A percentile compares a stretch with the other conserved stretches of the same genome.
Conservation (phyloP, 202 grass and related monocot species). For the Miscanthus sacchariflorus region DNA sequence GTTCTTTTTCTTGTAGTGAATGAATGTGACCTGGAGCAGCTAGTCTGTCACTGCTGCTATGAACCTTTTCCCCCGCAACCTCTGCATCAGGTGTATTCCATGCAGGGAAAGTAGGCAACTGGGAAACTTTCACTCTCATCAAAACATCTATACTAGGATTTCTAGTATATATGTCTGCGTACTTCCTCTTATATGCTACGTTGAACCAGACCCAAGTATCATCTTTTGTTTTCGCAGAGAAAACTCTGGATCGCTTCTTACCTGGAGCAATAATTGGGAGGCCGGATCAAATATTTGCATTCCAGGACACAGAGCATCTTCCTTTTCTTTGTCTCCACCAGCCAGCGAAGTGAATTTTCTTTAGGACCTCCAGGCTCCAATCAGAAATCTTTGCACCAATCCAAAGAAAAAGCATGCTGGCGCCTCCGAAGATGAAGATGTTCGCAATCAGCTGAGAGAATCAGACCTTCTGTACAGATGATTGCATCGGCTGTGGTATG, state of each 20-base stretch:
- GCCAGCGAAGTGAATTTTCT: conserved; percentile 46
- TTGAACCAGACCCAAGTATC: background rate
- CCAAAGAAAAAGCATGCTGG: conserved; percentile 49
- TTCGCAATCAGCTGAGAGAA: conserved; percentile 47
- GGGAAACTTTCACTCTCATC: conserved; percentile 37
- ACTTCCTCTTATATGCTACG: conserved; percentile 3
- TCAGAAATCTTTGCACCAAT: conserved; percentile 43
- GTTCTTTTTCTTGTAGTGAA: conserved; percentile 31
- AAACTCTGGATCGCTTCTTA: conserved; percentile 37
- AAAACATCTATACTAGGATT: conserved; percentile 22
- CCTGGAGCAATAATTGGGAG: conserved; percentile 44
- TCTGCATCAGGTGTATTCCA: conserved; percentile 41
- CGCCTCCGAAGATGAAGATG: conserved; percentile 47
- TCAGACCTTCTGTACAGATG: conserved; percentile 42
- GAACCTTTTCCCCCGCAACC: conserved; percentile 37
- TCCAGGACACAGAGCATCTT: conserved; percentile 51
- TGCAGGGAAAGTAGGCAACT: conserved; percentile 41
- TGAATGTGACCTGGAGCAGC: conserved; percentile 52
- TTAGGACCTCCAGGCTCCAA: conserved; percentile 52
- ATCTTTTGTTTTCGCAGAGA: conserved; percentile 32
- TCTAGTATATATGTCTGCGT: conserved; percentile 23
- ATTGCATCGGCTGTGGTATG: conserved; percentile 38
- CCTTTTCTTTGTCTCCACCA: conserved; percentile 46
- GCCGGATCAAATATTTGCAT: conserved; percentile 45
- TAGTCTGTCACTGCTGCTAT: conserved; percentile 43